phyloP scores from a whole-genome alignment of 2,329 filamentous ascomycete species.

The Arachnomyces sp. region DNA sequence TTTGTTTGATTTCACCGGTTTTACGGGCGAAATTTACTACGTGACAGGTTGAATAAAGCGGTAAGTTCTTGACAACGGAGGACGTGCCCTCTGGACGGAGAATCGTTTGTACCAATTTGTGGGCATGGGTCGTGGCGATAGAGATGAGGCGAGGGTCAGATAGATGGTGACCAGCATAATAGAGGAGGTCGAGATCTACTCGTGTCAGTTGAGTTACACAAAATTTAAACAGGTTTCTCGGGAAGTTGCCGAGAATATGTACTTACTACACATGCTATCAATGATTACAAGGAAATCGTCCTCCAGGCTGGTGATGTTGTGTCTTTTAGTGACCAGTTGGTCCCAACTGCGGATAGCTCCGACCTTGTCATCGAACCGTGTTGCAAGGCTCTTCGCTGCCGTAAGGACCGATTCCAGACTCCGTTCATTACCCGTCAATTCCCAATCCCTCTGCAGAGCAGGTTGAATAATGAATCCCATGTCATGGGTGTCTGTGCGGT shows the following conservation, averaged over 20 bases:
- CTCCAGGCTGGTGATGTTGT: constrained; percentile 18
- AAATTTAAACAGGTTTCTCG: neutral
- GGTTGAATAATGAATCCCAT: constrained; percentile 47
- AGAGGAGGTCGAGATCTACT: constrained; percentile 29
- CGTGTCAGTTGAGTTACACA: constrained; percentile 20
- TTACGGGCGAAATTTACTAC: constrained; percentile 12
- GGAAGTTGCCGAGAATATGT: neutral
- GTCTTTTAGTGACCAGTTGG: constrained; percentile 23
- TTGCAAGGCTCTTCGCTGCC: constrained; percentile 39
- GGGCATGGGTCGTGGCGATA: constrained; percentile 17
- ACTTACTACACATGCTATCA: constrained; percentile 27
- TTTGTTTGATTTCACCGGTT: constrained; percentile 11
- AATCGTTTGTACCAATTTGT: constrained; percentile 8
- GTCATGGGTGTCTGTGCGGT: constrained; percentile 45
- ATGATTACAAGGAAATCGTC: constrained; percentile 34
- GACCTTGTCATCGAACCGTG: constrained; percentile 33
- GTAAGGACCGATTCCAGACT: constrained; percentile 35
- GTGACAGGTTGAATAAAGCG: constrained; percentile 15
- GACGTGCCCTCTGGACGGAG: constrained; percentile 7
- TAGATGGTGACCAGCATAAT: constrained; percentile 26
- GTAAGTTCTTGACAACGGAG: neutral
- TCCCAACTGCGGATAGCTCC: constrained; percentile 46
- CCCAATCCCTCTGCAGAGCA: constrained; percentile 39
- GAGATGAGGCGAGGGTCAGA: constrained; percentile 18
- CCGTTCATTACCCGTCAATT: constrained; percentile 34